These are phyloP conservation scores for Pythium sukuiense DNA, from an alignment of 352 stramenopile species.

Conservation along the genomic window DNA sequence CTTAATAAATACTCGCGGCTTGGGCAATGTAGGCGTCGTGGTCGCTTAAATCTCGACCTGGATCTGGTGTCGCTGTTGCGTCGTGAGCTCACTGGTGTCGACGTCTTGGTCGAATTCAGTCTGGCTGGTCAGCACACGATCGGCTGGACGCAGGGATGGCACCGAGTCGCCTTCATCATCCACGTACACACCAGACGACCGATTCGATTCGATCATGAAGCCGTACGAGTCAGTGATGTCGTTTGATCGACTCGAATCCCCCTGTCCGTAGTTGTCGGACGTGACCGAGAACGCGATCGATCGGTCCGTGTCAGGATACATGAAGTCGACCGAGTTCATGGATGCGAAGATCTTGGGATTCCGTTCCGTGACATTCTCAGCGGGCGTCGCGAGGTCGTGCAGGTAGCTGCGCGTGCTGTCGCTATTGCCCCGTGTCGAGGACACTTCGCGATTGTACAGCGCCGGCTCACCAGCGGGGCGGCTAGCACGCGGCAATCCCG, in stretches of 20 bases:
- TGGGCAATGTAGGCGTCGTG: not conserved
- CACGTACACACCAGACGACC: constrained; percentile 1
- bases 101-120: constrained; percentile 10
- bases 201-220: constrained; percentile 18
- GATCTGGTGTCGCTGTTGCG: constrained; percentile 16
- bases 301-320: constrained; percentile 32
- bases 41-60: constrained; percentile 25
- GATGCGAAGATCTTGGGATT: constrained; percentile 32
- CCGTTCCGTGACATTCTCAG: not conserved
- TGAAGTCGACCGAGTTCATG: constrained; percentile 39
- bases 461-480: constrained; percentile 11
- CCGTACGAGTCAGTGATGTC: constrained; percentile 9
- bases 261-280: constrained; percentile 17
- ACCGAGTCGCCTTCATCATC: constrained; percentile 3
- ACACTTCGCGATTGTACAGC: constrained; percentile 36
- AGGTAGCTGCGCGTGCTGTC: constrained; percentile 34
- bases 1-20: constrained; percentile 19
- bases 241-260: constrained; percentile 15
- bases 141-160: not conserved
- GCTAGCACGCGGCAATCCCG: constrained; percentile 4
- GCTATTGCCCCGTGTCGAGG: constrained; percentile 11
- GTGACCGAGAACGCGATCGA: constrained; percentile 22
- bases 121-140: not conserved
- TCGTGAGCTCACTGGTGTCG: constrained; percentile 18
- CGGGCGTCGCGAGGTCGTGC: constrained; percentile 14